phyloP scores from a whole-genome alignment of 1,139 yeast genomes.

The Diutina siamensis region DNA sequence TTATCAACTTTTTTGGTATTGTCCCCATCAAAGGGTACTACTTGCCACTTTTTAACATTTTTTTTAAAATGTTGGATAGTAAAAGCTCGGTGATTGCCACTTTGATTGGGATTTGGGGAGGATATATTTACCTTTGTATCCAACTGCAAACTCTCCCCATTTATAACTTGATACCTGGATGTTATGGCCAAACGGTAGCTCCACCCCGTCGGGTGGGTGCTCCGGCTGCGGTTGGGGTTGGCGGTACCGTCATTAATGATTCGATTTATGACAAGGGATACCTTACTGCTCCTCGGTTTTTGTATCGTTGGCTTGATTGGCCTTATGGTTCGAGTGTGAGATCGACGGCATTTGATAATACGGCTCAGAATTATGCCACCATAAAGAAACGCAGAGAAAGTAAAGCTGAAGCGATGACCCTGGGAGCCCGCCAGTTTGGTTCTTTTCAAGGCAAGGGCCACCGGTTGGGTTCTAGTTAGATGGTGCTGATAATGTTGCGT shows the following conservation, averaged over 20 bases:
- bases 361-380: not conserved
- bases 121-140: constrained; percentile 48
- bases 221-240: no score
- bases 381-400: not conserved
- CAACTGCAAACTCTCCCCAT: constrained; percentile 42
- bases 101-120: constrained; percentile 39
- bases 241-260: constrained; percentile 7
- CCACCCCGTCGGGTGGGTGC: not conserved
- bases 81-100: constrained; percentile 32
- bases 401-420: not conserved
- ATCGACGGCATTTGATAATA: constrained; percentile 19
- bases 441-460: constrained; percentile 24
- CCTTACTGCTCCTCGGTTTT: constrained; percentile 30
- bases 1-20: constrained; percentile 39
- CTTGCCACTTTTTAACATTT: constrained; percentile 44
- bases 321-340: constrained; percentile 20
- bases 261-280: constrained; percentile 33
- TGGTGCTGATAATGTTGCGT: no score
- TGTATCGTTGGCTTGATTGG: constrained; percentile 22
- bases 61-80: constrained; percentile 32
- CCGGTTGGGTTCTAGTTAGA: constrained; percentile 17
- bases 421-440: not conserved
- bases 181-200: constrained; percentile 18
- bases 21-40: constrained; percentile 49
- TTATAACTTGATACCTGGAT: constrained; percentile 32